A percentile compares a stretch with the other conserved stretches of the same genome.
phyloP scores from a whole-genome alignment of 2,329 filamentous ascomycete genomes.

The Aschersonia sp. region DNA sequence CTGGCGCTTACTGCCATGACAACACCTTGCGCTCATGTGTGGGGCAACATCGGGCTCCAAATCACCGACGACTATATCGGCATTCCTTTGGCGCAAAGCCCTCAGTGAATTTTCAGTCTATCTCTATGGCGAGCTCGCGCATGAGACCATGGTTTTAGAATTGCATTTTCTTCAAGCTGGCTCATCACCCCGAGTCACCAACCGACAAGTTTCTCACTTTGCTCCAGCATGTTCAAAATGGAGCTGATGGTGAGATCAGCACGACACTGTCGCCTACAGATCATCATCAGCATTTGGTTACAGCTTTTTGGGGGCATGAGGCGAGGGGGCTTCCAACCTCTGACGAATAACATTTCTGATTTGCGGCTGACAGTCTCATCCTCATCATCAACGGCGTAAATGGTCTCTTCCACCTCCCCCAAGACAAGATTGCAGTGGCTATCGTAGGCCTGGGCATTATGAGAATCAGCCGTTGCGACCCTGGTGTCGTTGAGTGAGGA shows the following conservation, averaged over 20 bases:
- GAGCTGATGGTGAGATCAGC: conserved; percentile 49
- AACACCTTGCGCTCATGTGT: no score
- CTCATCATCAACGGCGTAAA: conserved; percentile 84
- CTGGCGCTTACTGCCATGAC: no score
- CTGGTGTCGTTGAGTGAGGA: not conserved
- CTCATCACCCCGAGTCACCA: no score
- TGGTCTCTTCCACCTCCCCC: conserved; percentile 92
- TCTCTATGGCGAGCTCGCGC: no score
- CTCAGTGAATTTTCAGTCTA: no score
- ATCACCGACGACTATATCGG: no score
- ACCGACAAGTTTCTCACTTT: no score
- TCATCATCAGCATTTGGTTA: no score
- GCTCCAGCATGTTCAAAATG: conserved; percentile 16
- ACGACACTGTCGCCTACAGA: conserved; percentile 54
- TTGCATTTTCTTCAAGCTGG: no score
- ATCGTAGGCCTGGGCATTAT: conserved; percentile 65
- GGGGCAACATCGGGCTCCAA: no score
- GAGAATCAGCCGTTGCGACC: not conserved
- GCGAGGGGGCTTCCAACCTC: conserved; percentile 30
- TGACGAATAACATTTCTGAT: conserved; percentile 95
- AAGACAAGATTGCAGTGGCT: conserved; percentile 96
- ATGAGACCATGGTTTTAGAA: no score
- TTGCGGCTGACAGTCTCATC: conserved; percentile 95
- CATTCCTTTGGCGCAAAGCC: no score
- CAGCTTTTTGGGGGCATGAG: not conserved